Base-by-base conservation (phyloP, 441 rosid genomes). In the Eutrema salsugineum region DNA sequence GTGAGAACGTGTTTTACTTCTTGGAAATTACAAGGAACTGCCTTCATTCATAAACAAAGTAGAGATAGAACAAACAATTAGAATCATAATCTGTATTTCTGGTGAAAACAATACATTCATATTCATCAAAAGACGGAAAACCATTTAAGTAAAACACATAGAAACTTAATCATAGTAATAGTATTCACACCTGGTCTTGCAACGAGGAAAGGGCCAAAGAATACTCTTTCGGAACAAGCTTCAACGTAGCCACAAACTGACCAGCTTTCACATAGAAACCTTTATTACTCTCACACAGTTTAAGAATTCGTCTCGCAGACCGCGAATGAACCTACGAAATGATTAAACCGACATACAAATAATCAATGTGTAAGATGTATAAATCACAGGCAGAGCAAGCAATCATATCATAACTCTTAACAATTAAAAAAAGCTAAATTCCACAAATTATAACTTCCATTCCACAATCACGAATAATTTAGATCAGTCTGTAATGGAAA, bases 231-330 rank as follows among this genome's bases (percentile, higher is more conserved):
- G 97, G 98, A 69, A 85, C 91, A 61, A 88, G 94, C 72, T 86
- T 82, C 81, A 94, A 28, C 16, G 97, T 83, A 44, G 92, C 86
- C 61, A 89, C 90, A 79, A 89, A 94, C 74, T 94, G 98, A 42
- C 97, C 98, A 32, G 98, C 98, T 87, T 94, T 94, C 70, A 87
- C 83, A 63, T 89, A 94, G 79, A 94, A 89, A 39, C 96, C 97
- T 84, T 83, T 94, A 66, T 91, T 94, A 36, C 75, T 79, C 78
- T 91, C 91, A 78, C 98, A 94, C 40, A 91, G 77, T 69, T 81
- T 77, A 48, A 78, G 81, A 69, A 94, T 78, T 77, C 96, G 82
- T 77, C 76, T 81, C 4, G 98, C 96, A 1, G 97, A 93, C 38
- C 97, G 88, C 39, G 84, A 72, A 80, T 93, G 97, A 78, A 93